A percentile compares a stretch with the other conserved stretches of the same genome.
These are phyloP conservation scores for Puccinia coronata DNA, from an alignment of 1,284 basidiomycete species.

Conservation along the genomic window DNA sequence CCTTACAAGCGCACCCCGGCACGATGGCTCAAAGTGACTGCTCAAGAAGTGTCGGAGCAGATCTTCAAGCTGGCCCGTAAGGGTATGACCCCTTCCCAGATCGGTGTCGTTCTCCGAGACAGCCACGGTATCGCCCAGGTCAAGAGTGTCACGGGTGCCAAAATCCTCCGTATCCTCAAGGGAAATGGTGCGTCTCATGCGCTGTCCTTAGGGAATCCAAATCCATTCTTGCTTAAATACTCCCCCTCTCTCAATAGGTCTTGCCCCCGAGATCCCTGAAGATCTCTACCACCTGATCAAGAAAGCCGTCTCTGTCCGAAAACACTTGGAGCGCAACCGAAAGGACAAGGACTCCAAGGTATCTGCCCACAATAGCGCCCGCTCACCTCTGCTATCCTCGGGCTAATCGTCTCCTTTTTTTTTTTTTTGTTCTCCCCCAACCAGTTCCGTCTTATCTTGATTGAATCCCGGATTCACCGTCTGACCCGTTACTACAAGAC, in stretches of 20 bases:
- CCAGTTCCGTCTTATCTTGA: conserved; percentile 78
- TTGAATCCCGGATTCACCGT: conserved; percentile 98
- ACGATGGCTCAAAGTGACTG: conserved; percentile 93
- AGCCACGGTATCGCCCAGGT: conserved; percentile 94
- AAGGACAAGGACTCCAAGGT: conserved; percentile 73
- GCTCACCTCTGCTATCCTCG: neutral
- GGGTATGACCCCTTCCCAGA: conserved; percentile 96
- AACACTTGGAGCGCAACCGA: conserved; percentile 97
- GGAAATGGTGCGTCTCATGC: conserved; percentile 71
- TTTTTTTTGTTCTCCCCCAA: neutral
- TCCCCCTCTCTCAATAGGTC: conserved; percentile 65
- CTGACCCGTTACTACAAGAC: conserved; percentile 95
- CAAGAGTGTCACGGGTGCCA: conserved; percentile 97
- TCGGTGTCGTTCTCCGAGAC: conserved; percentile 97
- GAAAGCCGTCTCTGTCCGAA: conserved; percentile 98
- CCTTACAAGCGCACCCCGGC: conserved; percentile 95
- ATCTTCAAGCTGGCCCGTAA: conserved; percentile 97
- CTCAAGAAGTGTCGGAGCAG: conserved; percentile 92
- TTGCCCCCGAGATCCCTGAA: conserved; percentile 96
- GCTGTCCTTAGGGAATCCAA: conserved; percentile 15
- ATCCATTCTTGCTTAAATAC: neutral
- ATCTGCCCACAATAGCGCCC: neutral
- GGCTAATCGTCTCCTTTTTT: neutral
- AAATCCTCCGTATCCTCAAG: conserved; percentile 98
- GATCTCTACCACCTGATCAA: conserved; percentile 99